Evolutionary conservation across 768 basidiomycete species (phyloP).

Genomic region (Boletus subcaerulescens): DNA sequence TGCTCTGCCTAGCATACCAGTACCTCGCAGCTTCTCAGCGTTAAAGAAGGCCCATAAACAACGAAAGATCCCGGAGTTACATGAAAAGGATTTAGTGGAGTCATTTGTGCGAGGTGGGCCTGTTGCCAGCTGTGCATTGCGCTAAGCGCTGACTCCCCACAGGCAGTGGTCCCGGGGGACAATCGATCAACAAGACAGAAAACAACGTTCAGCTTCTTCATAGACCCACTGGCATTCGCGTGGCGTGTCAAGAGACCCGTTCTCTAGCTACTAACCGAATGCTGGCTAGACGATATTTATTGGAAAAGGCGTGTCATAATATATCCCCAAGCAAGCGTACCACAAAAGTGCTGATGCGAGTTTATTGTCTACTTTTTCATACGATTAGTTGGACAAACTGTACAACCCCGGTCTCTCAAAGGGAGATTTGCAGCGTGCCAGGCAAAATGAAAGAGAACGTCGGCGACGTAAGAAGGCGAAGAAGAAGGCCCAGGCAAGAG

Average conservation of each 20-base stretch:
- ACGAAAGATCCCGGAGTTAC: slow-evolving; percentile 63
- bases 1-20: slow-evolving; percentile 28
- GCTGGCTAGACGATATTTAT: slow-evolving; percentile 66
- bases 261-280: slow-evolving; percentile 78
- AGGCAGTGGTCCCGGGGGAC: slow-evolving; percentile 95
- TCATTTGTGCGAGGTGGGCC: slow-evolving; percentile 76
- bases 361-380: slow-evolving; percentile 1
- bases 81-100: slow-evolving; percentile 83
- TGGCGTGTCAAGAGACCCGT: slow-evolving; percentile 85
- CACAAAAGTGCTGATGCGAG: slow-evolving; percentile 18
- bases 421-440: slow-evolving; percentile 63
- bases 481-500: slow-evolving; percentile 49
- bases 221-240: slow-evolving; percentile 83
- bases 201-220: slow-evolving; percentile 90
- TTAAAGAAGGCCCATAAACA: slow-evolving; percentile 67
- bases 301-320: slow-evolving; percentile 66
- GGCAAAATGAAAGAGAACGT: slow-evolving; percentile 72
- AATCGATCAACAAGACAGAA: slow-evolving; percentile 94
- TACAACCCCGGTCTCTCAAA: slow-evolving; percentile 77
- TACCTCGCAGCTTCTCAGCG: slow-evolving; percentile 57
- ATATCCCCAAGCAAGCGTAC: slow-evolving; percentile 15
- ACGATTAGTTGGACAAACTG: slow-evolving; percentile 61
- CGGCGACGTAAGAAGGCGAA: slow-evolving; percentile 75
- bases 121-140: background rate
- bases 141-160: slow-evolving; percentile 9